Percentiles rank a stretch among this genome's conserved stretches.
phyloP scores from a whole-genome alignment of 176 grass and related monocot species.

The Dactylis glomerata region DNA sequence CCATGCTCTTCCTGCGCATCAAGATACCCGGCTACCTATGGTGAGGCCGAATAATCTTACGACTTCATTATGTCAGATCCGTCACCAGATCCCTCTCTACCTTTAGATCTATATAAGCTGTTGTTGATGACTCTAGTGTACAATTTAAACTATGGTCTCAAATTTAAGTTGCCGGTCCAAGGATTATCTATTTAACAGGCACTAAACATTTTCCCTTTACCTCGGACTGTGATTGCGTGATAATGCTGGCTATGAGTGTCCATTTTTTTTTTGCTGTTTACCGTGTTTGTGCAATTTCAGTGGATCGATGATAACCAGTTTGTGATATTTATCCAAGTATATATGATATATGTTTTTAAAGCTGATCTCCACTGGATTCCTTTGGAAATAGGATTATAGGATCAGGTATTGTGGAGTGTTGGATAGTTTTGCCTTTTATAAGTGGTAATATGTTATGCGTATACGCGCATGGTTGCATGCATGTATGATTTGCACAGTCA shows the following conservation, averaged over 20 bases:
- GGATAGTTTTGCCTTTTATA: not conserved
- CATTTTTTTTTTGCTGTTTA: not conserved
- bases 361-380: not conserved
- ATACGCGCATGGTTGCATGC: not conserved
- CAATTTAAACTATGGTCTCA: conserved; percentile 13
- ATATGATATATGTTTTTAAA: not conserved
- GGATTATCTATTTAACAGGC: conserved; percentile 28
- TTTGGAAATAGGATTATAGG: not conserved
- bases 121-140: conserved; percentile 22
- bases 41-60: conserved; percentile 44
- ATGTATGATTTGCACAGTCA: not conserved
- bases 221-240: not conserved
- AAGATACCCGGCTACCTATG: conserved; percentile 84
- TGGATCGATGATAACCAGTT: not conserved
- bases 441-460: not conserved
- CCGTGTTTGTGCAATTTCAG: not conserved
- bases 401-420: not conserved
- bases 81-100: not conserved
- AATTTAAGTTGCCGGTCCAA: conserved; percentile 3
- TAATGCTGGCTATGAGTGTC: not conserved
- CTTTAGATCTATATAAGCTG: conserved; percentile 17
- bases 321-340: not conserved
- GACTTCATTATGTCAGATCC: conserved; percentile 22
- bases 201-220: not conserved
- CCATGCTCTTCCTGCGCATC: conserved; percentile 94